These are phyloP conservation scores for Orbilia ellipsospora DNA, from an alignment of 2,329 filamentous ascomycete genomes.

Conservation along the genomic window DNA sequence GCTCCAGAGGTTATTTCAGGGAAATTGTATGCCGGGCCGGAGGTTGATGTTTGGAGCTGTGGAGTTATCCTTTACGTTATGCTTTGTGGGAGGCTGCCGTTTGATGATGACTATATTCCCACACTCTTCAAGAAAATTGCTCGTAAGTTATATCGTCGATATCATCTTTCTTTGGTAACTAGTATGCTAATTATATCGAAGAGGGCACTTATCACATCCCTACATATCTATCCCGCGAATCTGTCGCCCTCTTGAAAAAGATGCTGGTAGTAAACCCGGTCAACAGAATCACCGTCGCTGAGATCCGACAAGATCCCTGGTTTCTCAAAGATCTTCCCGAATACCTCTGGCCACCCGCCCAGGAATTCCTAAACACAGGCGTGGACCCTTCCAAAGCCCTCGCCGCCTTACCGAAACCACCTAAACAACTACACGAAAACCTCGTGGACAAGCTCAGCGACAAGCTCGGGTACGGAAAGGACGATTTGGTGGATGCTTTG, in stretches of 20 bases:
- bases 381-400: constrained; percentile 81
- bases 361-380: constrained; percentile 94
- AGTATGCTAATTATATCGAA: constrained; percentile 42
- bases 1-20: constrained; percentile 97
- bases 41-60: constrained; percentile 98
- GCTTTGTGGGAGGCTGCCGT: constrained; percentile 84
- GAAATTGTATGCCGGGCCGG: constrained; percentile 95
- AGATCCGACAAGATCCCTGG: constrained; percentile 94
- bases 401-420: constrained; percentile 76
- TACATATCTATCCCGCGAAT: constrained; percentile 87
- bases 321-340: constrained; percentile 86
- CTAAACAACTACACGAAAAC: constrained; percentile 89
- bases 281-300: constrained; percentile 90
- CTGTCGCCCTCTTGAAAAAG: constrained; percentile 82
- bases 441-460: constrained; percentile 96
- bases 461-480: constrained; percentile 96
- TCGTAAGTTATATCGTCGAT: constrained; percentile 63
- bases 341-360: constrained; percentile 86
- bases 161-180: background rate
- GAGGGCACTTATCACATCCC: constrained; percentile 88
- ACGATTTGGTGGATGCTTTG: constrained; percentile 93
- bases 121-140: constrained; percentile 98
- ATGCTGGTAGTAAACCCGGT: constrained; percentile 97
- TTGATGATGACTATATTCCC: constrained; percentile 98
- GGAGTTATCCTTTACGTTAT: constrained; percentile 90